Evolutionary conservation across 495 filamentous ascomycete genomes (phyloP).

Genomic region (Talaromyces borbonicus): DNA sequence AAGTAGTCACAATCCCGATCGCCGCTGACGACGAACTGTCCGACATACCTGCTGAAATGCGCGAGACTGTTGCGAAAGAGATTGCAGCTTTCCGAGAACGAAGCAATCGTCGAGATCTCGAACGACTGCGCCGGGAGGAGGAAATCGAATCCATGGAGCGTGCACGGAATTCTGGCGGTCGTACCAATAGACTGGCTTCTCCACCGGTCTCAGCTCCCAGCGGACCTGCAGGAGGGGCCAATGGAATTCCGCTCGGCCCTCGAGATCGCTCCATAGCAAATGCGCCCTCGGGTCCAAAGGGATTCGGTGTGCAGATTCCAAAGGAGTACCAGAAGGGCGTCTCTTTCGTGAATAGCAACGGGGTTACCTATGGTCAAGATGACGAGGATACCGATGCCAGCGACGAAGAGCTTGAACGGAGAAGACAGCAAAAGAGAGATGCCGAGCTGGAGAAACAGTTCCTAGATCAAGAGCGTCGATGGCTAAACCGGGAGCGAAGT

Average conservation of each 20-base stretch:
- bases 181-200: constrained; percentile 59
- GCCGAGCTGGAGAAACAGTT: constrained; percentile 72
- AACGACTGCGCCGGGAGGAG: constrained; percentile 78
- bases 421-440: constrained; percentile 59
- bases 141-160: constrained; percentile 85
- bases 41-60: constrained; percentile 93
- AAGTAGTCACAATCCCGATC: constrained; percentile 86
- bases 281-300: constrained; percentile 72
- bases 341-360: constrained; percentile 81
- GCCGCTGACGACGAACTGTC: constrained; percentile 88
- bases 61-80: constrained; percentile 90
- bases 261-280: constrained; percentile 59
- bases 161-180: constrained; percentile 54
- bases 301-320: constrained; percentile 60
- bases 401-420: constrained; percentile 75
- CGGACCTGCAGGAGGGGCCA: constrained; percentile 63
- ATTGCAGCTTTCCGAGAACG: constrained; percentile 90
- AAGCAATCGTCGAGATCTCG: constrained; percentile 77
- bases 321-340: constrained; percentile 76
- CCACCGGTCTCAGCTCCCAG: constrained; percentile 56
- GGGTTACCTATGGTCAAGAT: constrained; percentile 49
- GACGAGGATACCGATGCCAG: constrained; percentile 85
- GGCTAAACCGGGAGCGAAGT: constrained; percentile 80
- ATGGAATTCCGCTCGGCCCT: constrained; percentile 80
- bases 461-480: constrained; percentile 76